Base-by-base conservation (phyloP, 1,284 basidiomycete genomes). In the Ceratobasidium papillatum region DNA sequence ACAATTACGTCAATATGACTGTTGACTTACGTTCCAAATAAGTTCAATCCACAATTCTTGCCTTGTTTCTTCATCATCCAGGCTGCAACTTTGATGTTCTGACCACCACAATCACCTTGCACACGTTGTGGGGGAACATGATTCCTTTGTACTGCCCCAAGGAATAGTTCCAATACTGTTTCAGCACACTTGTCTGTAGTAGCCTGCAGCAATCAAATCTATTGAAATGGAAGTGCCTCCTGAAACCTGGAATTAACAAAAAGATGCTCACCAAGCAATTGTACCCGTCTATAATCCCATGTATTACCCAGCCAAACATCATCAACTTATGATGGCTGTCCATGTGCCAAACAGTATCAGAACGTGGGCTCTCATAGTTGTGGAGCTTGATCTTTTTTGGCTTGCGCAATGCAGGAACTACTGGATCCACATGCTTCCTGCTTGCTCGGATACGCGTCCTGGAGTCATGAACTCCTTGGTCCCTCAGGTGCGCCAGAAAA, bases 261-360 rank as follows among this genome's bases (percentile, higher is more conserved):
- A n/a, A 52, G 30, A 32, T 7, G 80, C 79, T 25, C 71, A 87
- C 84, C 30, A 77, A 83, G 0, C 81, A 47, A 71, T 80, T 82
- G 72, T 81, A 85, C 0, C 86, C 85, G 80, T 88, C 85, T 36
- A 85, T 80, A 3, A 84, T 47, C 0, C 85, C 86, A 80, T 88
- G 87, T 17, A 88, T 84, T 0, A 88, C 84, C 65, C 87, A 82
- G 0, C 85, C 85, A 85, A 84, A 88, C 0, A 49, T 47, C 11
- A 88, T 87, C 0, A 87, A 78, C 75, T 87, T 87, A 74, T 87
- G 86, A 74, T 87, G 85, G 0, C 86, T 85, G 78, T 87, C 84
- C 41, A 82, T 74, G 77, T 87, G 86, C 86, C 86, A 87, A 0
- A 87, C 69, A 0, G 79, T 74, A 77, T 87, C 86, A 3, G 85